Percentiles rank a stretch among this genome's conserved stretches.
Evolutionary conservation across 306 rosid genomes (phyloP).

Genomic region (Macrotyloma uniflorum): DNA sequence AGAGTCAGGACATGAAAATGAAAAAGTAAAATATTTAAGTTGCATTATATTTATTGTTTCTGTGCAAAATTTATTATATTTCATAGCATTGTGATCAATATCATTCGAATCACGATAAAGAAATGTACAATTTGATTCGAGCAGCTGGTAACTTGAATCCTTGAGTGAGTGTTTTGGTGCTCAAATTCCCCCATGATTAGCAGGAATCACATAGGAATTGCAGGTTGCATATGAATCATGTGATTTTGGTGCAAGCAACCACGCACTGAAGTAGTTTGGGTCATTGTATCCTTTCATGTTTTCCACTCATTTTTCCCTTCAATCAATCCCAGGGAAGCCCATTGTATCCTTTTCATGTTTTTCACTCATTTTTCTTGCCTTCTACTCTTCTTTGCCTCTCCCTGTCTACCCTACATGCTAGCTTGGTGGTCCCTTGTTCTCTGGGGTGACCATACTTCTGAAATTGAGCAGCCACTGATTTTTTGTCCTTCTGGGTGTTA

Average conservation of each 20-base stretch:
- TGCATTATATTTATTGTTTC: slow-evolving; percentile 21
- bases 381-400: background rate
- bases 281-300: too few species aligned
- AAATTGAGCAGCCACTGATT: background rate
- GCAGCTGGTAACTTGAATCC: background rate
- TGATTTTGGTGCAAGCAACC: background rate
- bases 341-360: background rate
- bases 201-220: background rate
- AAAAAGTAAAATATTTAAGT: slow-evolving; percentile 57
- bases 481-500: background rate
- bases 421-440: background rate
- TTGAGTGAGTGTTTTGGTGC: background rate
- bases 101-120: background rate
- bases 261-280: background rate
- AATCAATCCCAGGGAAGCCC: background rate
- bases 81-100: background rate
- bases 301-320: background rate
- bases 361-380: background rate
- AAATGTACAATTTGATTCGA: background rate
- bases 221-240: background rate
- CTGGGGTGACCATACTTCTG: background rate
- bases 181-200: background rate
- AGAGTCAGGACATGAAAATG: slow-evolving; percentile 92
- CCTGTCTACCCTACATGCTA: background rate
- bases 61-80: slow-evolving; percentile 11